These are phyloP conservation scores for Candida krabiensis DNA, from an alignment of 805 yeast species.

Conservation along the genomic window DNA sequence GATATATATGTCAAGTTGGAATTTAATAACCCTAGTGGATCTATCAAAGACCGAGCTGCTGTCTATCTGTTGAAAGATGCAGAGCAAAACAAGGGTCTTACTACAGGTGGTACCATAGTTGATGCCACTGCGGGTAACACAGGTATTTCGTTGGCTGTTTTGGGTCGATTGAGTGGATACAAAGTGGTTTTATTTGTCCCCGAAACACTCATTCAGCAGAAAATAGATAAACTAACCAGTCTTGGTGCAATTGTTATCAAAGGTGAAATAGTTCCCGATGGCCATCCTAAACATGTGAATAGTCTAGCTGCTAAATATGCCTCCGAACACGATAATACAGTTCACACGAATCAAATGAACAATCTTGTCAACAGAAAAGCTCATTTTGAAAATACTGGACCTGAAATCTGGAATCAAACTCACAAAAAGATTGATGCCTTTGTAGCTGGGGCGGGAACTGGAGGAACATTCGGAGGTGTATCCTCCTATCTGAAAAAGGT, in stretches of 20 bases:
- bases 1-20: slow-evolving; percentile 73
- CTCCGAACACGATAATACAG: slow-evolving; percentile 70
- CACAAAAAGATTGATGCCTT: slow-evolving; percentile 81
- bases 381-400: slow-evolving; percentile 89
- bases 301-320: slow-evolving; percentile 88
- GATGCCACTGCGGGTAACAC: slow-evolving; percentile 98
- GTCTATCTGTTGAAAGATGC: slow-evolving; percentile 75
- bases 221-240: slow-evolving; percentile 70
- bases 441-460: slow-evolving; percentile 91
- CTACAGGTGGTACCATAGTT: slow-evolving; percentile 82
- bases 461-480: slow-evolving; percentile 67
- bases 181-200: slow-evolving; percentile 90
- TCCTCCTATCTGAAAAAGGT: slow-evolving; percentile 54
- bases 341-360: slow-evolving; percentile 95
- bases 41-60: slow-evolving; percentile 91
- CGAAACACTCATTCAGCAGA: slow-evolving; percentile 79
- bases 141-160: slow-evolving; percentile 85
- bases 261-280: slow-evolving; percentile 84
- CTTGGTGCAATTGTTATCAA: slow-evolving; percentile 88
- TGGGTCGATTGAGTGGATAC: slow-evolving; percentile 82
- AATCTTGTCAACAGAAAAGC: slow-evolving; percentile 85
- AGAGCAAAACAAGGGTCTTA: slow-evolving; percentile 55
- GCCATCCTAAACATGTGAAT: slow-evolving; percentile 82
- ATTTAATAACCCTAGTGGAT: slow-evolving; percentile 77
- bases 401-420: slow-evolving; percentile 87